phyloP scores from a whole-genome alignment of 352 stramenopile species.

The Sclerospora graminicola region DNA sequence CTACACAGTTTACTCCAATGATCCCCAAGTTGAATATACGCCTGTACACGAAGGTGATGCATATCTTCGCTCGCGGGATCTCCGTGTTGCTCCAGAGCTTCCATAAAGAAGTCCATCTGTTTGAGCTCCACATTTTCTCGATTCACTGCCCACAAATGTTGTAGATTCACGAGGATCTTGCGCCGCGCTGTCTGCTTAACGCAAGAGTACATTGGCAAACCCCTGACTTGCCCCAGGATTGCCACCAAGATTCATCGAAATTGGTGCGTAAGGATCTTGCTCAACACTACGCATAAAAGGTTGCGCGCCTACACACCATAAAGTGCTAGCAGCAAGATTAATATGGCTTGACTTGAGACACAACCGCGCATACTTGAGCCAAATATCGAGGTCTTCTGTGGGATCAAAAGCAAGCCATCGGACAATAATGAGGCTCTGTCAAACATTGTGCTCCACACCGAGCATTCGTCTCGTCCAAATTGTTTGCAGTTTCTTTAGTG shows the following conservation, averaged over 20 bases:
- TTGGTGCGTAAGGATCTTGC: too few relatives aligned
- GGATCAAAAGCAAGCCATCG: too few relatives aligned
- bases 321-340: slow-evolving; percentile 70
- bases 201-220: slow-evolving; percentile 44
- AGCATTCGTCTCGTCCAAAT: slow-evolving; percentile 86
- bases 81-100: slow-evolving; percentile 57
- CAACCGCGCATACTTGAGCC: too few relatives aligned
- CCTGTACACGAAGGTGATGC: too few relatives aligned
- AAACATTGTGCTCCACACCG: too few relatives aligned
- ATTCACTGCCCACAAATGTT: slow-evolving; percentile 74
- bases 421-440: too few relatives aligned
- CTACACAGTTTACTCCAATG: too few relatives aligned
- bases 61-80: slow-evolving; percentile 58
- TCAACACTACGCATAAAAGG: slow-evolving; percentile 77
- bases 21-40: slow-evolving; percentile 81
- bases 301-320: slow-evolving; percentile 72
- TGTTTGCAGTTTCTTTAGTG: slow-evolving; percentile 65
- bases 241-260: too few relatives aligned
- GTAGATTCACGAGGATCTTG: too few relatives aligned
- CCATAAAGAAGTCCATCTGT: slow-evolving; percentile 80
- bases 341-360: too few relatives aligned
- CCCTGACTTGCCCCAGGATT: slow-evolving; percentile 31
- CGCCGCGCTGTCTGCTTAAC: slow-evolving; percentile 51
- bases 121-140: slow-evolving; percentile 73
- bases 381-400: too few relatives aligned